phyloP scores from a whole-genome alignment of 1,139 yeast species.

The Eremothecium cymbalariae region DNA sequence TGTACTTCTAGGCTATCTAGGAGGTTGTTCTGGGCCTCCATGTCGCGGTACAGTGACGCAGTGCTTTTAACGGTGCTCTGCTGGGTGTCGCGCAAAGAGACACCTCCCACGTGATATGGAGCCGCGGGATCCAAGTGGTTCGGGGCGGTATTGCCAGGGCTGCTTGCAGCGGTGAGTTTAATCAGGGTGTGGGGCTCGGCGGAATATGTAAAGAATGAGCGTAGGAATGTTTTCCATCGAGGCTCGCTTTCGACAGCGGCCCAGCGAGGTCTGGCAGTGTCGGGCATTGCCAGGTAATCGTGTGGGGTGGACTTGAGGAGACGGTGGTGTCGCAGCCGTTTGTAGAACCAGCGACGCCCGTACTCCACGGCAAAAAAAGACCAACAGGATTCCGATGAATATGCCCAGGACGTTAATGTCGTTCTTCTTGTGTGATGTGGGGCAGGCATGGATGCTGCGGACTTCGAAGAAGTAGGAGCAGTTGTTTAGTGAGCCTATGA shows the following conservation, averaged over 20 bases:
- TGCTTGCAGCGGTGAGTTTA: conserved; percentile 9
- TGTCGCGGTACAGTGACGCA: conserved; percentile 22
- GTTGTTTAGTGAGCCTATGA: conserved; percentile 62
- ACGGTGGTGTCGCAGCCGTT: conserved; percentile 10
- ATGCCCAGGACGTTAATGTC: conserved; percentile 31
- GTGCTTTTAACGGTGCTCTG: conserved; percentile 10
- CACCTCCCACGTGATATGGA: background rate
- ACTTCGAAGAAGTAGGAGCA: conserved; percentile 84
- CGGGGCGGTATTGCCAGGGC: conserved; percentile 5
- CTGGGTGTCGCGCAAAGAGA: background rate
- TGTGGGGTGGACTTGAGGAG: conserved; percentile 4
- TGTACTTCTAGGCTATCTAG: conserved; percentile 26
- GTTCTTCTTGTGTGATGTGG: conserved; percentile 51
- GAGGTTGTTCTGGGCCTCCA: conserved; percentile 29
- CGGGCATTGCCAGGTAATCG: conserved; percentile 7
- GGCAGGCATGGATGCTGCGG: conserved; percentile 80
- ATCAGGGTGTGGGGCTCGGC: conserved; percentile 10
- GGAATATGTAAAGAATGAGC: conserved; percentile 8
- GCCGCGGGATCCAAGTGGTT: conserved; percentile 4
- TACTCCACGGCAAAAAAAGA: conserved; percentile 34
- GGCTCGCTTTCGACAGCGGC: conserved; percentile 19
- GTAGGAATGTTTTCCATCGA: conserved; percentile 11
- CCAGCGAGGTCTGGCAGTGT: conserved; percentile 17
- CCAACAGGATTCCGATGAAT: conserved; percentile 29
- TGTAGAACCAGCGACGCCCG: conserved; percentile 28